Base-by-base conservation (phyloP, 1,139 yeast species). In the Candida glucosophila region DNA sequence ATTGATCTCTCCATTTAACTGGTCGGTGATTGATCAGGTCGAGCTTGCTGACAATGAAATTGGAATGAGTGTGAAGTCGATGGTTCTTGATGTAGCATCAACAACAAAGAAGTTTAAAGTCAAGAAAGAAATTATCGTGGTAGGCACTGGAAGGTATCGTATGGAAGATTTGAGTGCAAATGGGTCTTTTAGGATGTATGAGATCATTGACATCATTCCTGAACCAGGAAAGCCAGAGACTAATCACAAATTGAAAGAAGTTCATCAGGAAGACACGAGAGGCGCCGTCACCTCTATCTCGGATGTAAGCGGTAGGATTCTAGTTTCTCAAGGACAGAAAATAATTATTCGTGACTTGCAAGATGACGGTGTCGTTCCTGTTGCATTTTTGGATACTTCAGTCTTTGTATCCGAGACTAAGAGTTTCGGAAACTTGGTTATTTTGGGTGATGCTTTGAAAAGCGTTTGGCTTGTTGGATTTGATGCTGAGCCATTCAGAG, bases 401-500 rank as follows among this genome's bases (percentile, higher is more conserved):
- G 74, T 86, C 1, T 85, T 74, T 47, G 76, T 85, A 2, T 66
- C 81, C 9, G 94, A 82, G 37, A 70, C 85, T 14, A 88, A 88
- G 50, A 69, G 86, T 37, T 75, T 83, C 47, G 90, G 93, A 20
- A 85, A 88, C 48, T 57, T 88, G 44, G 49, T 88, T 15, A 41
- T 85, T 2, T 52, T 86, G 15, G 95, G 94, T 12, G 99, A 90
- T 52, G 65, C 85, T 0, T 63, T 77, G 50, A 80, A 82, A 38
- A 80, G 94, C 37, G 62, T 85, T 5, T 77, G 90, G 66, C 63
- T 92, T 30, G 78, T 77, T 14, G 97, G 96, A 1, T 88, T 86
- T 52, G 95, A 88, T 46, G 90, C 93, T 3, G 96, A 90, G 42
- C 99, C 98, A 1, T 88, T 82, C 50, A 61, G 96, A 36, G 76